Conservation (phyloP, 352 stramenopile genomes). For the Globisporangium iwayamae region DNA sequence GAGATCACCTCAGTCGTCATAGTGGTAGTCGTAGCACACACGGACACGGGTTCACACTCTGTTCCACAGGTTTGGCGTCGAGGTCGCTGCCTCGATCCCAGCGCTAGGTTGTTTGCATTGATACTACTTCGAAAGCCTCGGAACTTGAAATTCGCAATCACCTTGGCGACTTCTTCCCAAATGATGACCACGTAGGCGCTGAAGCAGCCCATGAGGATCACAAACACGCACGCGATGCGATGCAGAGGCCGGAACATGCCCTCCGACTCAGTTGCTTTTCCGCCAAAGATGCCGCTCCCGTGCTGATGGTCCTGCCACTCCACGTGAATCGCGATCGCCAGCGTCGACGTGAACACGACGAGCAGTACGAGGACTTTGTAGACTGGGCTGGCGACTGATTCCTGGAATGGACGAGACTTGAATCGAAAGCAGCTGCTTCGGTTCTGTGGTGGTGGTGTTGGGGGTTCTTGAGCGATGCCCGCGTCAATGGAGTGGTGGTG, state of each 20-base stretch:
- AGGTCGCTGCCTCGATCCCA: not conserved
- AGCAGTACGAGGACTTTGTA: slow-evolving; percentile 9
- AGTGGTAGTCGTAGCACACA: not conserved
- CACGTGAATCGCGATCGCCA: slow-evolving; percentile 16
- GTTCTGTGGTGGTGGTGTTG: slow-evolving; percentile 12
- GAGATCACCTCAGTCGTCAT: not conserved
- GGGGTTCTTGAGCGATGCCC: not conserved
- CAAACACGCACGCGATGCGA: slow-evolving; percentile 11
- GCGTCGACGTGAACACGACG: not conserved
- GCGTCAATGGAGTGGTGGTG: not conserved
- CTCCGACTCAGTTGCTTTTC: slow-evolving; percentile 1
- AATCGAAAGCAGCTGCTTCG: slow-evolving; percentile 18
- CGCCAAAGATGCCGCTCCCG: slow-evolving; percentile 12
- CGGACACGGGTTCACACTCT: not conserved
- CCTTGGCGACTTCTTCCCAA: slow-evolving; percentile 11
- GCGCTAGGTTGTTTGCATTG: not conserved
- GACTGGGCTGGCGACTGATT: slow-evolving; percentile 6
- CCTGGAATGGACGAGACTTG: slow-evolving; percentile 22
- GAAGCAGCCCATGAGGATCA: slow-evolving; percentile 13
- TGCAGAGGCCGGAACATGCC: slow-evolving; percentile 19
- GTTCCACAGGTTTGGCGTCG: slow-evolving; percentile 2
- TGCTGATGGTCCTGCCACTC: slow-evolving; percentile 24
- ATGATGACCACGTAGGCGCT: slow-evolving; percentile 14
- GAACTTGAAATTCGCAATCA: not conserved
- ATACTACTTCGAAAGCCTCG: not conserved